Conservation (phyloP, 129 eudicot species). For the Flaveria brownii region DNA sequence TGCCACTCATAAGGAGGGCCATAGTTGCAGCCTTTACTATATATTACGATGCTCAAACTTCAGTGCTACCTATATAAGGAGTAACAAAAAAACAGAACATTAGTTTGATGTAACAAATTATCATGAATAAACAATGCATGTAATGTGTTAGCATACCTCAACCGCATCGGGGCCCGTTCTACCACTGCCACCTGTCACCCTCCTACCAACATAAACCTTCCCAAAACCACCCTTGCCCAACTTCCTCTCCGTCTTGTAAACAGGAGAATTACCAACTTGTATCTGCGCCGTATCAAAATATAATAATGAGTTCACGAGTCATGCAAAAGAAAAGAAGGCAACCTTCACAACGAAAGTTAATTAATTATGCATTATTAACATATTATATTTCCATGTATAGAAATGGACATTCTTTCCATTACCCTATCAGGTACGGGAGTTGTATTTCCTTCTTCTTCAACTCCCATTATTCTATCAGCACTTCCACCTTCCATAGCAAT, state of each 20-base stretch:
- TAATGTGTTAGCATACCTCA: slow-evolving; percentile 55
- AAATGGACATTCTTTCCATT: slow-evolving; percentile 11
- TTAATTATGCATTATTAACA: slow-evolving; percentile 11
- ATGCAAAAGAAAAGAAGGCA: not conserved
- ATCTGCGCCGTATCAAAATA: too few species aligned
- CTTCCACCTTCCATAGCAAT: slow-evolving; percentile 91
- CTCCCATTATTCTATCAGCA: slow-evolving; percentile 72
- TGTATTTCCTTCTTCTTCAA: slow-evolving; percentile 74
- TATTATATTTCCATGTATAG: slow-evolving; percentile 4
- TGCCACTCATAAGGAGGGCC: slow-evolving; percentile 99
- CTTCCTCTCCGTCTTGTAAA: slow-evolving; percentile 85
- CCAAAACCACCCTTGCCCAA: slow-evolving; percentile 99
- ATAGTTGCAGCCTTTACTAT: slow-evolving; percentile 96
- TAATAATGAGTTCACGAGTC: not conserved
- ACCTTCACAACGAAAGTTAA: not conserved
- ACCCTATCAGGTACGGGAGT: slow-evolving; percentile 97
- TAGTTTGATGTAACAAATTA: not conserved
- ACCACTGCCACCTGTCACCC: slow-evolving; percentile 78
- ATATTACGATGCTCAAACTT: slow-evolving; percentile 99
- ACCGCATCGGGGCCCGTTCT: slow-evolving; percentile 93
- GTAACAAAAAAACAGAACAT: not conserved
- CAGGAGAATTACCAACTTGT: too few species aligned
- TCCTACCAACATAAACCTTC: slow-evolving; percentile 95
- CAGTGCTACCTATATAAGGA: slow-evolving; percentile 67
- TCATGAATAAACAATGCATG: slow-evolving; percentile 5